These are phyloP conservation scores for Cyphellophora attinorum DNA, from an alignment of 2,329 filamentous ascomycete species.

Conservation along the genomic window DNA sequence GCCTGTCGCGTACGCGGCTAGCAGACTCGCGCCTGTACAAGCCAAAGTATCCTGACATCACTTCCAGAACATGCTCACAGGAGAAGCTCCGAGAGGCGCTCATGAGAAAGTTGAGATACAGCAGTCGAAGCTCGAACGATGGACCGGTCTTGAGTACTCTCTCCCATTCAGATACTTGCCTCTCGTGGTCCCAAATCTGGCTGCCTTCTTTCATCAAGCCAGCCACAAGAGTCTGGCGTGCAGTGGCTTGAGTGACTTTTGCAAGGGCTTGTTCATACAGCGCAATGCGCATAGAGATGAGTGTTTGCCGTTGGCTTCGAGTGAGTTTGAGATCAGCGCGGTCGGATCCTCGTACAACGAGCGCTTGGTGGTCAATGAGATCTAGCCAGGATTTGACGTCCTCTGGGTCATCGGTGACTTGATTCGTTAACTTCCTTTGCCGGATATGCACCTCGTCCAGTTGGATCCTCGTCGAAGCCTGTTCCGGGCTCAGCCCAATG, in stretches of 20 bases:
- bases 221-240: slow-evolving; percentile 53
- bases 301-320: slow-evolving; percentile 54
- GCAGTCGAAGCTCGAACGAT: slow-evolving; percentile 61
- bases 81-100: slow-evolving; percentile 57
- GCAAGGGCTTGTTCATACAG: slow-evolving; percentile 69
- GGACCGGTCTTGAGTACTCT: slow-evolving; percentile 48
- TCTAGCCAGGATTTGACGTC: slow-evolving; percentile 66
- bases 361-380: slow-evolving; percentile 64
- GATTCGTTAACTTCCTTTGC: slow-evolving; percentile 50
- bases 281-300: slow-evolving; percentile 69
- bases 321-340: slow-evolving; percentile 4
- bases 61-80: slow-evolving; percentile 54
- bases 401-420: slow-evolving; percentile 54
- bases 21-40: slow-evolving; percentile 21
- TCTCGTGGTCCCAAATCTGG: slow-evolving; percentile 61
- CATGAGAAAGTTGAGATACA: slow-evolving; percentile 62
- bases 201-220: slow-evolving; percentile 64
- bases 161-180: slow-evolving; percentile 56
- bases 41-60: slow-evolving; percentile 50
- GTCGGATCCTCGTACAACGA: slow-evolving; percentile 18
- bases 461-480: too few relatives aligned
- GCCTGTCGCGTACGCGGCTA: slow-evolving; percentile 18
- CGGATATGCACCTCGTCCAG: slow-evolving; percentile 25
- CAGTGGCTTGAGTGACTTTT: slow-evolving; percentile 37
- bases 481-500: too few relatives aligned